Evolutionary conservation across 2,329 filamentous ascomycete species (phyloP), one percentile per base, ranked within the genome.

Genomic region (Exophiala sp.): DNA sequence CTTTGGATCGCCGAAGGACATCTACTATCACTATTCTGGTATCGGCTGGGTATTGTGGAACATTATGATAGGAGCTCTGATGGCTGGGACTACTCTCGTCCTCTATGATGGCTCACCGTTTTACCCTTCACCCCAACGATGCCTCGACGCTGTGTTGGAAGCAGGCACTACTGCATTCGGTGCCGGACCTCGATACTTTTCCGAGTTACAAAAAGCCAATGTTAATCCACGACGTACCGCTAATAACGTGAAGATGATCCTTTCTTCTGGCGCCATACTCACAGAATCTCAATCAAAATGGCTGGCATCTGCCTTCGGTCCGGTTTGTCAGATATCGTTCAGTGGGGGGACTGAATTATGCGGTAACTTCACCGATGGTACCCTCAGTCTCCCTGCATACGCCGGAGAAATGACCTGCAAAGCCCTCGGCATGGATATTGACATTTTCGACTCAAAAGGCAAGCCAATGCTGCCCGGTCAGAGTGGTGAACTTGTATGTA

Each of bases 51-150:
- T 75, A 0, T 66, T 76, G 29, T 75, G 71, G 64, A 72, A 73
- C 57, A 68, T 73, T 41, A 71, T 78, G 35, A 73, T 89, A 0
- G 74, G 77, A 9, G 74, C 76, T 3, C 73, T 91, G 3, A 62
- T 86, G 1, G 71, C 76, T 35, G 87, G 88, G 4, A 75, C 77
- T 0, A 78, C 81, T 4, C 73, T 80, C 0, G 69, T 94, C 1
- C 73, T 92, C 10, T 95, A 94, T 66, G 89, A 95, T 65, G 89
- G 89, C 2, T 89, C 85, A 5, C 89, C 89, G 0, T 89, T 94
- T 69, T 72, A 83, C 41, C 89, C 89, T 0, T 82, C 54, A 72
- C 89, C 11, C 71, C 84, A 16, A 79, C 75, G 34, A 8, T 39
- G 43, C 33, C 46, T 54, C 3, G 20, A 39, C 12, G 40, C 14